Conservation (phyloP, 2,329 filamentous ascomycete species). For the Curvularia sp. region DNA sequence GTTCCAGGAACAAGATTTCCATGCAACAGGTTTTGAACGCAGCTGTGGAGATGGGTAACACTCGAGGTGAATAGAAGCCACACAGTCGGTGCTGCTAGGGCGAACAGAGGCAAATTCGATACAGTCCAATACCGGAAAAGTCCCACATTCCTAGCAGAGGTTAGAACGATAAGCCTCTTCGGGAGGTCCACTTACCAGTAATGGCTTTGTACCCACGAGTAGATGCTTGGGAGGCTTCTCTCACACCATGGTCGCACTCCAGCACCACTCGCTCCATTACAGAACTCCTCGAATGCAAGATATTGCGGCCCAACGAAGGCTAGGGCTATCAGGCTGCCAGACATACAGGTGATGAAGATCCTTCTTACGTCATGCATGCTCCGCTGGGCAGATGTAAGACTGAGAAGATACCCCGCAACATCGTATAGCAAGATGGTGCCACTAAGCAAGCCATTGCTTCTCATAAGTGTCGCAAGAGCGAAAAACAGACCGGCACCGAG, state of each 20-base stretch:
- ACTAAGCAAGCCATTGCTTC: conserved; percentile 86
- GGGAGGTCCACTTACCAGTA: conserved; percentile 76
- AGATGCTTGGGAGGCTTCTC: conserved; percentile 80
- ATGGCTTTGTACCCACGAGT: conserved; percentile 83
- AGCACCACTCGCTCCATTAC: conserved; percentile 27
- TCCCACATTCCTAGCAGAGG: conserved; percentile 76
- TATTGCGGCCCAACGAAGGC: conserved; percentile 77
- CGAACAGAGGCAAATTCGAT: conserved; percentile 85
- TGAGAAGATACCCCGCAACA: conserved; percentile 50
- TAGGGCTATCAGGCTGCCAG: conserved; percentile 70
- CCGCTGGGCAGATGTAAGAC: conserved; percentile 44
- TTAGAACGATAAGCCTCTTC: conserved; percentile 13
- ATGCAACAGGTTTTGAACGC: conserved; percentile 48
- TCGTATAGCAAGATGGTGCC: conserved; percentile 74
- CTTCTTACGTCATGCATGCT: conserved; percentile 57
- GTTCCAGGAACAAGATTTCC: conserved; percentile 27
- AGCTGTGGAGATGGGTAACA: conserved; percentile 52
- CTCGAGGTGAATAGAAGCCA: conserved; percentile 69
- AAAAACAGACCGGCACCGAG: conserved; percentile 73
- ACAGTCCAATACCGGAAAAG: conserved; percentile 90
- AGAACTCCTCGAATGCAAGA: conserved; percentile 74
- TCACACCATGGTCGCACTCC: conserved; percentile 74
- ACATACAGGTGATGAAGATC: conserved; percentile 66
- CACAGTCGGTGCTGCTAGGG: conserved; percentile 81
- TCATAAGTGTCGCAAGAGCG: conserved; percentile 73